Evolutionary conservation across 2,329 filamentous ascomycete species (phyloP).

Genomic region (Aspergillus transmontanensis): DNA sequence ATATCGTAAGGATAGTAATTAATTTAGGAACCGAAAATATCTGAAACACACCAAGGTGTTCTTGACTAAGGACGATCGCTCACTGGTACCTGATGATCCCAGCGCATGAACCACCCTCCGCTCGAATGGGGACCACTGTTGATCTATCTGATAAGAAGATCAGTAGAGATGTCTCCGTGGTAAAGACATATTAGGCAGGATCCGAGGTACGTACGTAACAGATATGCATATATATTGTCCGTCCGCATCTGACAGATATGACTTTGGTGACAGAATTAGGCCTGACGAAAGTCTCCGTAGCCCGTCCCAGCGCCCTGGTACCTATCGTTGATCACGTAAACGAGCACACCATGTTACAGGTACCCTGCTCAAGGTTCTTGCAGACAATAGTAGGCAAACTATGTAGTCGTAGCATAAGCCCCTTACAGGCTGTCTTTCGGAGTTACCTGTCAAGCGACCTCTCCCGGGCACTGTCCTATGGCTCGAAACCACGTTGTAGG

Average conservation of each 20-base stretch:
- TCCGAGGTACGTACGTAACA: not conserved
- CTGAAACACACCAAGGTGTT: not conserved
- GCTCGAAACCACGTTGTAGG: not conserved
- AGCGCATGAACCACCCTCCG: constrained; percentile 1
- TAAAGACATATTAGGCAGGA: not conserved
- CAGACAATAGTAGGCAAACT: constrained; percentile 1
- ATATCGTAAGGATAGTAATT: not conserved
- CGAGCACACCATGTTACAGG: not conserved
- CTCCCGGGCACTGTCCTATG: not conserved
- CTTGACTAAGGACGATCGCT: not conserved
- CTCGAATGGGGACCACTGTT: not conserved
- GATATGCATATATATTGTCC: not conserved
- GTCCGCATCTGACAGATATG: not conserved
- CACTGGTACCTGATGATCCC: not conserved
- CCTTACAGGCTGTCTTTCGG: not conserved
- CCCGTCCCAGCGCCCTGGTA: not conserved
- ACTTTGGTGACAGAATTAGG: not conserved
- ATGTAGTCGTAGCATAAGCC: not conserved
- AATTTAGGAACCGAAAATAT: not conserved
- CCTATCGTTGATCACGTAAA: not conserved
- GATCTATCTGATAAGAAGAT: constrained; percentile 1
- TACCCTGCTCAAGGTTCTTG: not conserved
- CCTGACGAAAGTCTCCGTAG: not conserved
- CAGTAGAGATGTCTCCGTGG: not conserved
- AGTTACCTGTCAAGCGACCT: not conserved